Base-by-base conservation (phyloP, 2,329 filamentous ascomycete genomes). In the Colletotrichum gloeosporioides region DNA sequence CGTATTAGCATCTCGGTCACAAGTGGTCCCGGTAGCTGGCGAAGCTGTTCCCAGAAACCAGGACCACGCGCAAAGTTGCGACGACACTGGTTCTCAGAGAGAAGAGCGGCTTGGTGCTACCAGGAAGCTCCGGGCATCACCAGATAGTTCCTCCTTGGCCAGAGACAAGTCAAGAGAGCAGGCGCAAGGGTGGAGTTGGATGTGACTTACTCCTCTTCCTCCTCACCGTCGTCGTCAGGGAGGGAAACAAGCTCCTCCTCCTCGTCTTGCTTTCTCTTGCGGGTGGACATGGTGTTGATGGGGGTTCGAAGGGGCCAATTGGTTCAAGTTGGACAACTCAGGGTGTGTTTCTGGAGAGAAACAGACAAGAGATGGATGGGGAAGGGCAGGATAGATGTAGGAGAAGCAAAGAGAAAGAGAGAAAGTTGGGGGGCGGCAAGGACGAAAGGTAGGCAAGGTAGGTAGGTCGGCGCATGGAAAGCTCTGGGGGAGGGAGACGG, bases 221-320 rank as follows among this genome's bases (percentile, higher is more conserved):
- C 87, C 59, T 86, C 87, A 76, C 89, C 88, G 64, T 87, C 86
- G 64, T 86, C 88, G 76, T 89, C 89, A 70, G 89, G 89, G 71
- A 90, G 87, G 77, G 89, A 89, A 77, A 90, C 87, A 39, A 90
- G 88, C 84, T 90, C 88, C 75, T 90, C 88, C 81, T 89, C 87
- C 78, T 89, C 88, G 29, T 87, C 87, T 80, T 88, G 87, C 86
- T 89, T 89, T 86, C 88, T 88, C 88, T 90, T 90, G 81, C 89
- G 88, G 80, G 85, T 83, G 75, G 87, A 86, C 87, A 89, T 89
- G 77, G 74, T 84, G 75, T 49, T 68, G 74, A 53, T 63, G 32
- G 76, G 66, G 59, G 76, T 73, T 22, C 49, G 64, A 32, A 36
- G 68, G 25, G 65, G 73, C 80, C 81, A 82, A 84, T 84, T 81